Evolutionary conservation across 2,329 filamentous ascomycete genomes (phyloP).

Genomic region (Chalara sp.): DNA sequence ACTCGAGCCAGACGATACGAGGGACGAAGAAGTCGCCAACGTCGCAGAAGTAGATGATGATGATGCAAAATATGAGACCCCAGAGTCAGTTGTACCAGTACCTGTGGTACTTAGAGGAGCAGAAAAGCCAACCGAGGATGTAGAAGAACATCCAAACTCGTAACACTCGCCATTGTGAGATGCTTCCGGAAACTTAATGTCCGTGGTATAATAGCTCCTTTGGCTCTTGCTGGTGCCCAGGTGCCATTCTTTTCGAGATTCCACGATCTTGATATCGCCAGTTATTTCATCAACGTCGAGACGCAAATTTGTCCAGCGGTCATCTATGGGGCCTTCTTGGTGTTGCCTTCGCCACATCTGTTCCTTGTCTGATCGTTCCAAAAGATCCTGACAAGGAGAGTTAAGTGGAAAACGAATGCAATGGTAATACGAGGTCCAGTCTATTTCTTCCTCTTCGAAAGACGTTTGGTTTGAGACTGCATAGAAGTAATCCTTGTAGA

Average conservation of each 20-base stretch:
- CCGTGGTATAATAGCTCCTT: constrained; percentile 59
- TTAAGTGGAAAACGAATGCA: constrained; percentile 56
- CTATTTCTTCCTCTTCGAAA: constrained; percentile 54
- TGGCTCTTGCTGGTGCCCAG: constrained; percentile 48
- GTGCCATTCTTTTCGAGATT: constrained; percentile 63
- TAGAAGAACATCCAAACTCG: constrained; percentile 2
- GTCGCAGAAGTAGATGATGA: constrained; percentile 5
- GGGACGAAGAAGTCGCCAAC: neutral
- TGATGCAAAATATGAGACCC: neutral
- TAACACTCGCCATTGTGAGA: constrained; percentile 4
- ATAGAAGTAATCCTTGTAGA: constrained; percentile 61
- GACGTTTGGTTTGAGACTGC: constrained; percentile 60
- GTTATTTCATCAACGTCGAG: constrained; percentile 54
- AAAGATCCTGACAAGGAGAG: constrained; percentile 30
- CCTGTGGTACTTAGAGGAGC: neutral
- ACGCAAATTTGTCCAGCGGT: constrained; percentile 64
- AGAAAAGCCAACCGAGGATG: neutral
- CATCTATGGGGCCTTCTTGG: constrained; percentile 64
- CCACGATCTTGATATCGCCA: constrained; percentile 53
- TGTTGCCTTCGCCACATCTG: constrained; percentile 61
- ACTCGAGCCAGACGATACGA: neutral
- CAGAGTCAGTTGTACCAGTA: neutral
- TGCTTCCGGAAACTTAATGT: constrained; percentile 36
- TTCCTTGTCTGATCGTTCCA: constrained; percentile 37
- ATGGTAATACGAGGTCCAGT: constrained; percentile 65